Percentiles rank a stretch among this genome's conserved stretches.
Conservation (phyloP, 768 basidiomycete genomes). For the Omphalotus guepiniiformis region DNA sequence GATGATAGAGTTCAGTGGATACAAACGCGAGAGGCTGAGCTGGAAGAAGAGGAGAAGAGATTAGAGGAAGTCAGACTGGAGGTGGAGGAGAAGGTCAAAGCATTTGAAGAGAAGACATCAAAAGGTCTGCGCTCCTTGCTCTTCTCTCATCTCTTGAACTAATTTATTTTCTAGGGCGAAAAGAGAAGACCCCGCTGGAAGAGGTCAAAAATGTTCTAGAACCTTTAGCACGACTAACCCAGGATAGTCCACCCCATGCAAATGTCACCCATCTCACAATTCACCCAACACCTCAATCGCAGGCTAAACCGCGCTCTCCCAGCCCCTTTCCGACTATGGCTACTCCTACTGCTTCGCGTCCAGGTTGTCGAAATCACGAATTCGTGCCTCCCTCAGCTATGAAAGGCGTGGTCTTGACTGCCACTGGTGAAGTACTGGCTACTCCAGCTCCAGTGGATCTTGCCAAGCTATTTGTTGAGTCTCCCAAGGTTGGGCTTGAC, state of each 20-base stretch:
- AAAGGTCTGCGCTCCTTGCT: slow-evolving; percentile 17
- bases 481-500: slow-evolving; percentile 67
- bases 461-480: slow-evolving; percentile 60
- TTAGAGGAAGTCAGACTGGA: slow-evolving; percentile 43
- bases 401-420: slow-evolving; percentile 76
- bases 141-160: not conserved
- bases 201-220: slow-evolving; percentile 71
- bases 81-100: slow-evolving; percentile 45
- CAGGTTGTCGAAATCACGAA: slow-evolving; percentile 19
- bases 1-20: slow-evolving; percentile 47
- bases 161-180: slow-evolving; percentile 30
- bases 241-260: slow-evolving; percentile 17
- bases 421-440: slow-evolving; percentile 68
- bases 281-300: slow-evolving; percentile 21
- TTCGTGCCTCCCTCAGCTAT: slow-evolving; percentile 47
- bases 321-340: slow-evolving; percentile 32
- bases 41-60: slow-evolving; percentile 46
- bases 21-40: slow-evolving; percentile 46
- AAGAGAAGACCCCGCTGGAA: slow-evolving; percentile 60
- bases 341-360: slow-evolving; percentile 44
- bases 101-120: slow-evolving; percentile 32
- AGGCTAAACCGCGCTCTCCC: slow-evolving; percentile 16
- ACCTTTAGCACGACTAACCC: slow-evolving; percentile 35
- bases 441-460: slow-evolving; percentile 71
- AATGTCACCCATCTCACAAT: slow-evolving; percentile 13